Conservation (phyloP, 306 rosid species). For the Gynostemma pentaphyllum region DNA sequence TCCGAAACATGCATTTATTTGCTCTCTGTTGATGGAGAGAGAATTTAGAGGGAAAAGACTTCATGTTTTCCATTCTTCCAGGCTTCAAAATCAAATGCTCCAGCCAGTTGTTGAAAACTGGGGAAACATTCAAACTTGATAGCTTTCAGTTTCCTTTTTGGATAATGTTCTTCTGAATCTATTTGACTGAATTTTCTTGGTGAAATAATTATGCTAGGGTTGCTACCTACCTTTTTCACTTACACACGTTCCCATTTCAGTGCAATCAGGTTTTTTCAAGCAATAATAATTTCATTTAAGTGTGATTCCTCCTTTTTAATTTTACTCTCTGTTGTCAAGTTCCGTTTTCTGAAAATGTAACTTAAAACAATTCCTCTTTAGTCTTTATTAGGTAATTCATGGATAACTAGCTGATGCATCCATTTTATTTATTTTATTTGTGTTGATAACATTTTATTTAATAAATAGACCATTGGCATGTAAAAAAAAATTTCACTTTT, state of each 20-base stretch:
- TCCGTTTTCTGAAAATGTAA: constrained; percentile 2
- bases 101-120: background rate
- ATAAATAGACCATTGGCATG: background rate
- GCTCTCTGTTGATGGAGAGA: background rate
- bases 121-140: background rate
- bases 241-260: background rate
- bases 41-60: background rate
- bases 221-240: background rate
- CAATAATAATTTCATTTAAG: background rate
- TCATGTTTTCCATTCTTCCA: background rate
- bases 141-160: background rate
- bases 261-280: background rate
- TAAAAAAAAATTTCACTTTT: background rate
- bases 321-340: background rate
- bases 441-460: background rate
- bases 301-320: background rate
- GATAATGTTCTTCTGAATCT: background rate
- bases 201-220: background rate
- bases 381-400: background rate
- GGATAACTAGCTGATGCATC: background rate
- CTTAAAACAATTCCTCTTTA: background rate
- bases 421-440: background rate
- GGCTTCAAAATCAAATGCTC: background rate
- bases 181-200: background rate
- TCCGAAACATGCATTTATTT: background rate